Conservation (phyloP, 805 yeast genomes). For the Candida jianshihensis region DNA sequence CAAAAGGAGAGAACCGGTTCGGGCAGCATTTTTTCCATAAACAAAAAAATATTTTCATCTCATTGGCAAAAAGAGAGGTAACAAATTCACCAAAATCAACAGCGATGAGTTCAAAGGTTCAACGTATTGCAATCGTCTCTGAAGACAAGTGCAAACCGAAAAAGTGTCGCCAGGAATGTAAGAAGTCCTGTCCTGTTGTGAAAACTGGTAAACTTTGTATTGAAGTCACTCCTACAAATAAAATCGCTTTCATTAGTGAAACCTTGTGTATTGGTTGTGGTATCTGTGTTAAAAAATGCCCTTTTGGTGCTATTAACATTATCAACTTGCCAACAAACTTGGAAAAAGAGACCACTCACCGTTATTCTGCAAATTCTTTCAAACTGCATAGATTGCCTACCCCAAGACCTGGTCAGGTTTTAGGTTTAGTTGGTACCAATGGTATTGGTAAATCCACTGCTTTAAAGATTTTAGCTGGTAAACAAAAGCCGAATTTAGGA, state of each 20-base stretch:
- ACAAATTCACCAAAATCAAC: no score
- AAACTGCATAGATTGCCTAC: conserved; percentile 95
- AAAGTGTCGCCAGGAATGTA: conserved; percentile 97
- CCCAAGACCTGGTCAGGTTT: conserved; percentile 98
- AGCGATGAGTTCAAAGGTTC: conserved; percentile 36
- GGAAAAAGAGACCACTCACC: conserved; percentile 87
- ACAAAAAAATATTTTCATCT: no score
- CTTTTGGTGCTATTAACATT: conserved; percentile 93
- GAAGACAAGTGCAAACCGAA: conserved; percentile 96
- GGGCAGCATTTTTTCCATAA: no score
- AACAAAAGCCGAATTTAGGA: conserved; percentile 95
- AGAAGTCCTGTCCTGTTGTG: conserved; percentile 95
- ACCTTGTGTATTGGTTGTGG: conserved; percentile 97
- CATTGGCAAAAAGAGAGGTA: no score
- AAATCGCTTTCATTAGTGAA: conserved; percentile 93
- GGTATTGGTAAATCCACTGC: conserved; percentile 99
- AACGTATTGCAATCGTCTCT: conserved; percentile 94
- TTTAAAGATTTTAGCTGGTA: conserved; percentile 91
- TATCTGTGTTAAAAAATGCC: conserved; percentile 98
- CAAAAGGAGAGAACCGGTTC: no score
- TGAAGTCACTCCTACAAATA: conserved; percentile 85
- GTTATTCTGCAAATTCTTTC: conserved; percentile 97
- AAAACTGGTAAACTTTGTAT: conserved; percentile 97
- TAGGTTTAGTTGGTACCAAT: conserved; percentile 96
- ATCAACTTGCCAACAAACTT: conserved; percentile 95